phyloP scores from a whole-genome alignment of 192 early-diverging fungal species.

The Podila epicladia region DNA sequence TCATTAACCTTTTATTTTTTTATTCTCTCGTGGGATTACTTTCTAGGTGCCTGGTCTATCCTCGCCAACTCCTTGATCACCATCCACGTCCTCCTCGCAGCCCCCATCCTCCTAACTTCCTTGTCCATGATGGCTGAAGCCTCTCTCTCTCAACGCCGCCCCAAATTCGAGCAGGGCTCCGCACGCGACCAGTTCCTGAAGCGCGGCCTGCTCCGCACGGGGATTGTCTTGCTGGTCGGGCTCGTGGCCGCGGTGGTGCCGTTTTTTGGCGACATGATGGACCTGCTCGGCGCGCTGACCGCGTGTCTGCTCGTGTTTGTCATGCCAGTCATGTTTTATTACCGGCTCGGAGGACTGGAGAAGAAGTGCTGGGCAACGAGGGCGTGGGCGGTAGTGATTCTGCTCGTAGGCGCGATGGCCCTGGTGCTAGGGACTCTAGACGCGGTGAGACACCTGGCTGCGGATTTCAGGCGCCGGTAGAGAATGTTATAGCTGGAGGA shows the following conservation, averaged over 20 bases:
- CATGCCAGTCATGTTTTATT: conserved; percentile 78
- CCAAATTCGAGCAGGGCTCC: conserved; percentile 27
- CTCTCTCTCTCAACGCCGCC: conserved; percentile 54
- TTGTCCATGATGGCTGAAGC: conserved; percentile 68
- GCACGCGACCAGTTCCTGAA: conserved; percentile 59
- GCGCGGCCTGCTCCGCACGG: conserved; percentile 61
- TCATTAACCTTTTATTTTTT: too few species aligned
- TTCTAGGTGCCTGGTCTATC: conserved; percentile 62
- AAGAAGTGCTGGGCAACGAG: conserved; percentile 50
- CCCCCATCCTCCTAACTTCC: conserved; percentile 78
- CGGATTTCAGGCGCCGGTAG: conserved; percentile 32
- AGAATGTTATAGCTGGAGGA: too few species aligned
- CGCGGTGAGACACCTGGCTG: conserved; percentile 58
- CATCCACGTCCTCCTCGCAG: conserved; percentile 80
- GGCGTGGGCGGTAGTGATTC: conserved; percentile 60
- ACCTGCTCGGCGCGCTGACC: conserved; percentile 77
- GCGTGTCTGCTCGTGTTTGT: conserved; percentile 77
- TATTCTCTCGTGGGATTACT: too few species aligned
- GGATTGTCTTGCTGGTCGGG: conserved; percentile 62
- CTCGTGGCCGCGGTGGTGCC: conserved; percentile 73
- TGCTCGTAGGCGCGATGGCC: conserved; percentile 62
- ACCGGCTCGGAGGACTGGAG: conserved; percentile 70
- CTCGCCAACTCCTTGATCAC: conserved; percentile 79
- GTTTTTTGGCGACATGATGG: conserved; percentile 82
- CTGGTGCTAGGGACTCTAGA: conserved; percentile 63